Percentiles rank a stretch among this genome's conserved stretches.
These are phyloP conservation scores for Corylus americana DNA, from an alignment of 306 rosid species.

Conservation along the genomic window DNA sequence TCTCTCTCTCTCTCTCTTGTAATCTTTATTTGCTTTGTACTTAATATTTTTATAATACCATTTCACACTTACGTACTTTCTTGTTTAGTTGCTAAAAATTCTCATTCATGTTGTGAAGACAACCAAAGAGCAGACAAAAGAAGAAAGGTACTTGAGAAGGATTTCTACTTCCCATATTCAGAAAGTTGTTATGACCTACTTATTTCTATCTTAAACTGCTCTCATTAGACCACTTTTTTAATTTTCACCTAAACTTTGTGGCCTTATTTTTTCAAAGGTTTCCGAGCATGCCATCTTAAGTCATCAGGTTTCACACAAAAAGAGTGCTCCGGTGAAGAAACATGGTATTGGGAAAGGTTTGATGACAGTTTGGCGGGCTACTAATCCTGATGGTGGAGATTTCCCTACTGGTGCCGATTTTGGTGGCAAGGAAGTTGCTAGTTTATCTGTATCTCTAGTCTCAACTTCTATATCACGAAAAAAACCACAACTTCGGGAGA, in stretches of 20 bases:
- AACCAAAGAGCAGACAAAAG: slow-evolving; percentile 49
- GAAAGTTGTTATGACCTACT: not conserved
- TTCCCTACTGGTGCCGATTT: slow-evolving; percentile 54
- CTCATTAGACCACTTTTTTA: not conserved
- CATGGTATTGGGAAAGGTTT: slow-evolving; percentile 96
- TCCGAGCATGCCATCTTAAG: slow-evolving; percentile 42
- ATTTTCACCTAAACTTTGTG: slow-evolving; percentile 11
- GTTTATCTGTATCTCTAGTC: slow-evolving; percentile 25
- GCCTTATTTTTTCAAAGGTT: slow-evolving; percentile 40
- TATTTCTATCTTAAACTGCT: slow-evolving; percentile 7
- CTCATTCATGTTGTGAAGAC: slow-evolving; percentile 45
- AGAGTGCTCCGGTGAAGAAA: slow-evolving; percentile 44
- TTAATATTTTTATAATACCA: not conserved
- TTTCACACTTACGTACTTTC: slow-evolving; percentile 20
- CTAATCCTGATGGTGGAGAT: slow-evolving; percentile 65
- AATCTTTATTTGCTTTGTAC: not conserved
- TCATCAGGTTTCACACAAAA: slow-evolving; percentile 24
- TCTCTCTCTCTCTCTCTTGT: too few relatives aligned
- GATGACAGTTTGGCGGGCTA: slow-evolving; percentile 93
- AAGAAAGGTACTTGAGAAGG: slow-evolving; percentile 55
- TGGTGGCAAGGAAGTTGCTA: slow-evolving; percentile 33
- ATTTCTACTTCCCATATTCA: slow-evolving; percentile 5
- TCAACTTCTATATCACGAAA: slow-evolving; percentile 33
- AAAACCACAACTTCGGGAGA: slow-evolving; percentile 33
- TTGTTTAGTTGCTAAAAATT: slow-evolving; percentile 40